Evolutionary conservation across 192 early-diverging fungal genomes (phyloP), one percentile per base, ranked within the genome.

Genomic region (Backusella westeae): DNA sequence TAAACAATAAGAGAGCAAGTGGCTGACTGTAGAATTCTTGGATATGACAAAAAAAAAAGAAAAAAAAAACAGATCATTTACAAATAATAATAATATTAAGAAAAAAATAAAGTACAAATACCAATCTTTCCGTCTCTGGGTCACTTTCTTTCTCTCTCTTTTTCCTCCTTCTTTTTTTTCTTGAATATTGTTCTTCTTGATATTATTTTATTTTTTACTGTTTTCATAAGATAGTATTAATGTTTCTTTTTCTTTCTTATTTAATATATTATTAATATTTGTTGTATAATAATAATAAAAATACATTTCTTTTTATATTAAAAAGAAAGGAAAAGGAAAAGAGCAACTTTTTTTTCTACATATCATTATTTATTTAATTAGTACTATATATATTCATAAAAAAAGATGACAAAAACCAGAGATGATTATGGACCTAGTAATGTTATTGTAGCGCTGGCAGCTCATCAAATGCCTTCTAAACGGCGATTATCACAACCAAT

Each of bases 51-150:
- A 56, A 56, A 53, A 53, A 44, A 44, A 44, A 42, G 14, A n/a
- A 49, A 49, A 49, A 49, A 23, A 59, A 59, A 59, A 59, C 53
- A 56, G 53, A 56, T 56, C 53, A 56, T 56, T 56, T 56, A 56
- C 21, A 56, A 56, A 56, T 56, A 53, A 53, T 53, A 19, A 53
- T 19, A 53, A 53, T 53, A n/a, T 19, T 53, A 56, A 56, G n/a
- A 23, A 23, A 9, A 26, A 6, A 23, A 26, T 23, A 26, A 59
- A 59, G 21, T 56, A 23, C 53, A 56, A 56, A 56, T 23, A 56
- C 10, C 19, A 56, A 56, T 56, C 53, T 56, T 56, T 56, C 53
- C 53, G 53, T 56, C 19, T 23, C 53, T 23, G 7, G 21, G 6
- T 59, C 56, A 26, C 9, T 26, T 26, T 59, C 15, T 59, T 6